Conservation (phyloP, 2,329 filamentous ascomycete genomes). For the Cryphonectria naterciae region DNA sequence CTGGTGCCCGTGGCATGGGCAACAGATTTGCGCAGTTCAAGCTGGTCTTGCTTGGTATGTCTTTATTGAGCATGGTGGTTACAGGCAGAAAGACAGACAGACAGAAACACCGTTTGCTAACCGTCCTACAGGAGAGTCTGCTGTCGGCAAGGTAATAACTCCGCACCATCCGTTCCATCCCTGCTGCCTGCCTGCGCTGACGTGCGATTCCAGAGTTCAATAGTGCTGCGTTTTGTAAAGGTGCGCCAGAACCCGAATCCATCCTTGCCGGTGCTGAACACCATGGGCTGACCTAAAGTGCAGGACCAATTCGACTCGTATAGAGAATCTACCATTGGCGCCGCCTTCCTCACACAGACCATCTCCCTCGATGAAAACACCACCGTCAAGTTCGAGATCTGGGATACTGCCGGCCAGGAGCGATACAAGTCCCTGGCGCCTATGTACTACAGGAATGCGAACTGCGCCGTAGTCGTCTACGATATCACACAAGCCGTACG, state of each 20-base stretch:
- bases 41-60: constrained; percentile 90
- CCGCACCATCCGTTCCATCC: constrained; percentile 14
- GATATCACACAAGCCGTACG: constrained; percentile 98
- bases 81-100: background rate
- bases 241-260: constrained; percentile 48
- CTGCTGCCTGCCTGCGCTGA: constrained; percentile 35
- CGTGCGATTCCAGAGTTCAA: constrained; percentile 72
- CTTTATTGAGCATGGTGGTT: background rate
- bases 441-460: constrained; percentile 99
- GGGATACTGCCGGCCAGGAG: constrained; percentile 98
- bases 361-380: constrained; percentile 98
- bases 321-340: constrained; percentile 96
- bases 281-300: constrained; percentile 21
- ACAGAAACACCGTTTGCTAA: constrained; percentile 42
- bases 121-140: constrained; percentile 79
- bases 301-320: constrained; percentile 99
- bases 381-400: constrained; percentile 99
- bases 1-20: constrained; percentile 67
- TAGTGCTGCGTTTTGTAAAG: constrained; percentile 98
- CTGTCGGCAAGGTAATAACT: constrained; percentile 87
- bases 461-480: constrained; percentile 98
- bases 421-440: constrained; percentile 98
- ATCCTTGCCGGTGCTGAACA: background rate
- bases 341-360: constrained; percentile 97
- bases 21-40: constrained; percentile 98